Conservation (phyloP, 1,284 basidiomycete genomes). For the Tylopilus orsonianus region DNA sequence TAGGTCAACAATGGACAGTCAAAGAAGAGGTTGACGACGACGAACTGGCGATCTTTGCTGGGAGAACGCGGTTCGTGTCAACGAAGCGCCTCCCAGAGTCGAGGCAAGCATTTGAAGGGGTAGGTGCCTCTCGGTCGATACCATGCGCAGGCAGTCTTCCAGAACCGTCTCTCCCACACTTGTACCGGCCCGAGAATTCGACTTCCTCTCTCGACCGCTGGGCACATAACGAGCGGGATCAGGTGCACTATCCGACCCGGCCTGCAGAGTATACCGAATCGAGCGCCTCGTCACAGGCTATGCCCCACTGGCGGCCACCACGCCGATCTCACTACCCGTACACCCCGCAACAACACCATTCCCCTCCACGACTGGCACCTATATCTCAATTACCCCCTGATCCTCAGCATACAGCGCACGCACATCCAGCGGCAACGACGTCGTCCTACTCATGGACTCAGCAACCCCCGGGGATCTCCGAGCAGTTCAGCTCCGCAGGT, state of each 20-base stretch:
- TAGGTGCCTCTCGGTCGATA: slow-evolving; percentile 8
- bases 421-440: slow-evolving; percentile 9
- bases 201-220: slow-evolving; percentile 20
- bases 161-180: slow-evolving; percentile 12
- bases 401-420: slow-evolving; percentile 12
- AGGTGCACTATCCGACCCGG: slow-evolving; percentile 7
- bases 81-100: slow-evolving; percentile 29
- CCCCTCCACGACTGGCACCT: slow-evolving; percentile 12
- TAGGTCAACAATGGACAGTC: slow-evolving; percentile 45
- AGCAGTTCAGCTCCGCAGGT: slow-evolving; percentile 6
- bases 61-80: slow-evolving; percentile 56
- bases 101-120: slow-evolving; percentile 9
- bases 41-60: slow-evolving; percentile 61
- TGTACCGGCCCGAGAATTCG: slow-evolving; percentile 23
- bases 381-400: slow-evolving; percentile 10
- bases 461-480: slow-evolving; percentile 6
- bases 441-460: slow-evolving; percentile 21
- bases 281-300: slow-evolving; percentile 10
- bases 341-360: slow-evolving; percentile 21
- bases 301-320: slow-evolving; percentile 32
- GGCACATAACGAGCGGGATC: slow-evolving; percentile 18
- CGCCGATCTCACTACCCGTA: slow-evolving; percentile 32
- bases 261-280: slow-evolving; percentile 11
- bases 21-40: slow-evolving; percentile 51
- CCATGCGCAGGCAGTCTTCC: background rate